A percentile compares a stretch with the other conserved stretches of the same genome.
Conservation (phyloP, 768 basidiomycete genomes). For the Pisolithus tinctorius region DNA sequence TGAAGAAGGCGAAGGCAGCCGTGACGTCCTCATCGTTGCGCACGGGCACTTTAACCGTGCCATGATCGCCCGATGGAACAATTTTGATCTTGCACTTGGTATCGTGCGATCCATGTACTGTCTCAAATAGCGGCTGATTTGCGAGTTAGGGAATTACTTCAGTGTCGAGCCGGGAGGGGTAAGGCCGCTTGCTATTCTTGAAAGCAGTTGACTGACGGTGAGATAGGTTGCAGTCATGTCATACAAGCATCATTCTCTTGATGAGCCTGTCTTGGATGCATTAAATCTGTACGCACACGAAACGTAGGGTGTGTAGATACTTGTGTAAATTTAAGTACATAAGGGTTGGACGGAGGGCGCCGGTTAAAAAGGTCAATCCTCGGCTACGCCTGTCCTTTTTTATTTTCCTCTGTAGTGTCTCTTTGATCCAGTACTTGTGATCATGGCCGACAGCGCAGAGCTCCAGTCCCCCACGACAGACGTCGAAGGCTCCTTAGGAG, state of each 20-base stretch:
- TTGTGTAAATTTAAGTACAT: too few relatives aligned
- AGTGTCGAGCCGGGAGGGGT: slow-evolving; percentile 83
- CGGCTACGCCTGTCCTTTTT: slow-evolving; percentile 1
- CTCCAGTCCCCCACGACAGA: slow-evolving; percentile 14
- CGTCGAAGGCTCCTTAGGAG: slow-evolving; percentile 16
- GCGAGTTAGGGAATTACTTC: slow-evolving; percentile 58
- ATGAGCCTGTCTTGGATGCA: slow-evolving; percentile 71
- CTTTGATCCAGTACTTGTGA: slow-evolving; percentile 12
- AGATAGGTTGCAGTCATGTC: slow-evolving; percentile 67
- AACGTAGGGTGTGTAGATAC: slow-evolving; percentile 10
- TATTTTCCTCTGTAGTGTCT: slow-evolving; percentile 7
- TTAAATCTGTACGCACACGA: slow-evolving; percentile 59
- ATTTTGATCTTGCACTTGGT: slow-evolving; percentile 57
- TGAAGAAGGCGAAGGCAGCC: slow-evolving; percentile 57
- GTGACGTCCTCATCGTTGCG: slow-evolving; percentile 84
- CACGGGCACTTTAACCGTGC: slow-evolving; percentile 80
- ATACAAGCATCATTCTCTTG: slow-evolving; percentile 76
- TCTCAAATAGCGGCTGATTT: slow-evolving; percentile 4
- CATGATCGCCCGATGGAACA: slow-evolving; percentile 78
- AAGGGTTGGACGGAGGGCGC: too few relatives aligned
- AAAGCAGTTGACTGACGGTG: neutral
- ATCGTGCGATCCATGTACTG: slow-evolving; percentile 9
- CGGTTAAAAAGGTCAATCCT: neutral
- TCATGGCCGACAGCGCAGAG: slow-evolving; percentile 36
- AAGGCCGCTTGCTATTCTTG: slow-evolving; percentile 17